A percentile compares a stretch with the other conserved stretches of the same genome.
Evolutionary conservation across 2,329 filamentous ascomycete genomes (phyloP).

Genomic region (Venturia carpophila): DNA sequence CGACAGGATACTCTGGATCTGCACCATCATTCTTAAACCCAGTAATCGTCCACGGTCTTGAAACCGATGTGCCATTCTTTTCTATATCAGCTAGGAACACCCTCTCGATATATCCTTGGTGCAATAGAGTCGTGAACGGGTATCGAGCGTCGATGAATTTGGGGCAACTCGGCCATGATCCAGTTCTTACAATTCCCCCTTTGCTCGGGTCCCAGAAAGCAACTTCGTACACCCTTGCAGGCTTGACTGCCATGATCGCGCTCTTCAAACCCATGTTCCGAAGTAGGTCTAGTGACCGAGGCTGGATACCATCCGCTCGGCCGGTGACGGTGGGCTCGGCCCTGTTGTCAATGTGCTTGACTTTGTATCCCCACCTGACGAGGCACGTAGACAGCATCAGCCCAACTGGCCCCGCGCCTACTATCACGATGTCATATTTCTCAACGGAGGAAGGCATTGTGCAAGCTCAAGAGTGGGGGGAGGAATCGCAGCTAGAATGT

Average conservation of each 20-base stretch:
- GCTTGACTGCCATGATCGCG: conserved; percentile 77
- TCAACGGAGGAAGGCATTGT: conserved; percentile 9
- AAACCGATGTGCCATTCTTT: conserved; percentile 48
- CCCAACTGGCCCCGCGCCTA: conserved; percentile 83
- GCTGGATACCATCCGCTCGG: conserved; percentile 86
- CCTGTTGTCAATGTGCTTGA: conserved; percentile 91
- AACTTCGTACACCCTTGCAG: conserved; percentile 73
- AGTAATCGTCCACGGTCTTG: conserved; percentile 55
- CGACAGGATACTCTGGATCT: conserved; percentile 66
- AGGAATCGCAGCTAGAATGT: not conserved
- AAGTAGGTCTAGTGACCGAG: conserved; percentile 76
- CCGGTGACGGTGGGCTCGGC: conserved; percentile 78
- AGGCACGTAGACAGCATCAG: conserved; percentile 82
- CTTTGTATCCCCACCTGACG: conserved; percentile 86
- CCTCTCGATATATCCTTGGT: conserved; percentile 55
- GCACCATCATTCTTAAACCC: conserved; percentile 53
- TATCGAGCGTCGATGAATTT: conserved; percentile 64
- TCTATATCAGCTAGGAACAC: conserved; percentile 55
- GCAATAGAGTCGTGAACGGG: conserved; percentile 55
- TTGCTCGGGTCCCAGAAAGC: conserved; percentile 56
- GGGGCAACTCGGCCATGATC: conserved; percentile 79
- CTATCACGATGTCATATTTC: conserved; percentile 63
- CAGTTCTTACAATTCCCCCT: conserved; percentile 50
- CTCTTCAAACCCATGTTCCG: conserved; percentile 86
- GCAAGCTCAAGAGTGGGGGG: not conserved